Base-by-base conservation (phyloP, 257 asterid species). In the Eucommia ulmoides region DNA sequence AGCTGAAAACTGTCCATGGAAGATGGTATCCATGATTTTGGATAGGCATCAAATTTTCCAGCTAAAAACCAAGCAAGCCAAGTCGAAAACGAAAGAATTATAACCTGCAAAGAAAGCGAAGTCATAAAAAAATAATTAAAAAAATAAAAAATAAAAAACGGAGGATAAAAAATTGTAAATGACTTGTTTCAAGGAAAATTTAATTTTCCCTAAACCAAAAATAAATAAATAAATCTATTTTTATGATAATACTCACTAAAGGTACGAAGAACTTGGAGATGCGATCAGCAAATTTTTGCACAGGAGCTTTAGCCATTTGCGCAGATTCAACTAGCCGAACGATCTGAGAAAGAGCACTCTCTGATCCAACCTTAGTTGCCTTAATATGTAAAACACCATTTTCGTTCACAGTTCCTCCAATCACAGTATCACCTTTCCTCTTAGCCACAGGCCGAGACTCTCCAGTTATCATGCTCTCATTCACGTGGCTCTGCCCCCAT, bases 1-100 rank as follows among this genome's bases (percentile, higher is more conserved):
- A 87, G 84, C 80, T 87, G 83, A 45, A 83, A 78, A 26, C 84
- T 54, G 57, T 82, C 89, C 93, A 80, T 83, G 2, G 86, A 72
- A 52, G 74, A 33, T 0, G 93, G 94, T 55, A 86, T 67, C 96
- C 88, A 78, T 0, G 81, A 61, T 69, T 63, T 64, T 0, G 93
- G 95, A 56, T 81, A 84, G 8, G 63, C 56, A n/a, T 76, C 60
- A 1, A 71, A 61, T 54, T 64, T 78, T 23, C 93, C 88, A 23
- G 93, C 83, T 19, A 67, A 70, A 76, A 68, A 81, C 93, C 93
- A 81, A 16, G 74, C 79, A 14, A 78, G 56, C 88, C 88, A 81
- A 22, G 93, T 81, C 49, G 69, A 59, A 22, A 76, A 51, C 3
- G 89, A 80, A 20, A 71, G 53, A 44, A 68, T 23, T 61, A 80